Evolutionary conservation across 257 asterid species (phyloP).

Genomic region (Perilla frutescens): DNA sequence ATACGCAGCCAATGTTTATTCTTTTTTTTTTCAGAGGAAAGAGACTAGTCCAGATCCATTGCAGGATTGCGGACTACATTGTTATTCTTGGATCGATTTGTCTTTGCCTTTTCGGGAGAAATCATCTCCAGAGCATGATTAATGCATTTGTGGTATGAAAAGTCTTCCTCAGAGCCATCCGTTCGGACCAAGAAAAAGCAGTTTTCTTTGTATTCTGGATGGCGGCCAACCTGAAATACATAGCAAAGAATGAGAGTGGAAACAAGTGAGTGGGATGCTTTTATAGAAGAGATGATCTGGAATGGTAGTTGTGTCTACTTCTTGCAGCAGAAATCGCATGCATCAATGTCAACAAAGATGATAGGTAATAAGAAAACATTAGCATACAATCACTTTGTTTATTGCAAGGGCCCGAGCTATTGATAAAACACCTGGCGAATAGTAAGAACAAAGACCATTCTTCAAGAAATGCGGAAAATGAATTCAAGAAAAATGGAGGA

Average conservation of each 20-base stretch:
- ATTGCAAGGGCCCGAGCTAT: background rate
- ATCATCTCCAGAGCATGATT: conserved; percentile 58
- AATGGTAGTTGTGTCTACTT: conserved; percentile 5
- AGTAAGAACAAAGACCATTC: background rate
- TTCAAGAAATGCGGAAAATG: background rate
- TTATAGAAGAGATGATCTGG: background rate
- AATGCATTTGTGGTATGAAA: conserved; percentile 83
- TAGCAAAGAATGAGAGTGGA: background rate
- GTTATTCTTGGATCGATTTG: conserved; percentile 39
- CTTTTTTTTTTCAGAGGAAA: background rate
- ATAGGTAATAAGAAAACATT: too few relatives aligned
- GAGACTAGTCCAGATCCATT: background rate
- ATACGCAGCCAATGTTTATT: conserved; percentile 12
- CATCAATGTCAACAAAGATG: background rate
- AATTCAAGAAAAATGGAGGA: background rate
- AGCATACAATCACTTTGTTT: background rate
- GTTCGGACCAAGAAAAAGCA: conserved; percentile 75
- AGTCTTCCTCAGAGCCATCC: conserved; percentile 87
- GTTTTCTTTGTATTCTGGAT: conserved; percentile 60
- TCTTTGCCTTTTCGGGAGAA: conserved; percentile 55
- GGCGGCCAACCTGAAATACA: conserved; percentile 71
- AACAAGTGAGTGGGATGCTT: too few relatives aligned
- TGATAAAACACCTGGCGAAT: background rate
- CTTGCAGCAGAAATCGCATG: background rate
- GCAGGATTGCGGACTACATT: background rate